Conservation (phyloP, 805 yeast species). For the Wickerhamomyces chaumierensis region DNA sequence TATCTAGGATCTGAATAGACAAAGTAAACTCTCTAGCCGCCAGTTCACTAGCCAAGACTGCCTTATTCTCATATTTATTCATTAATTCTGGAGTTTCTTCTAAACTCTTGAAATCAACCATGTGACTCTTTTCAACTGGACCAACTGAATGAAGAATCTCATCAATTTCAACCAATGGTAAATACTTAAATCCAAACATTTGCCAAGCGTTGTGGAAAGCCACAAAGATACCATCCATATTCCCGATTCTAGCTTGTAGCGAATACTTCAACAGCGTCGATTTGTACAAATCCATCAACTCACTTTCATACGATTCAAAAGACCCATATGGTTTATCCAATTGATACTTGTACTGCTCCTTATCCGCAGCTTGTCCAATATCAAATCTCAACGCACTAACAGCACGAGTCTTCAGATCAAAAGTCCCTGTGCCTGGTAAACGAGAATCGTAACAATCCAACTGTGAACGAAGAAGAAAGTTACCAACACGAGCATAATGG, state of each 20-base stretch:
- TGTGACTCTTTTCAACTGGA: slow-evolving; percentile 2
- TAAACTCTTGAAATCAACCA: slow-evolving; percentile 1
- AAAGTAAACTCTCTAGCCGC: slow-evolving; percentile 62
- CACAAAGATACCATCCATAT: slow-evolving; percentile 92
- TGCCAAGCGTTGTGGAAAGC: slow-evolving; percentile 79
- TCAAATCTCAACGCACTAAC: slow-evolving; percentile 80
- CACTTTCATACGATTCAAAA: slow-evolving; percentile 76
- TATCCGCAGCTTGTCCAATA: slow-evolving; percentile 36
- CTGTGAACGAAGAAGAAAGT: slow-evolving; percentile 79
- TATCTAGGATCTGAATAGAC: slow-evolving; percentile 42
- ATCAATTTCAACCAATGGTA: slow-evolving; percentile 69
- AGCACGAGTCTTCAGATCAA: slow-evolving; percentile 88
- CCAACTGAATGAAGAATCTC: slow-evolving; percentile 41
- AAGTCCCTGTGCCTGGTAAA: slow-evolving; percentile 83
- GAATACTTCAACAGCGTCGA: slow-evolving; percentile 76
- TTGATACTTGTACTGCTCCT: slow-evolving; percentile 37
- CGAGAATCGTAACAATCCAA: slow-evolving; percentile 70
- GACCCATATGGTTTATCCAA: slow-evolving; percentile 50
- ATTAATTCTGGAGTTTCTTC: slow-evolving; percentile 6
- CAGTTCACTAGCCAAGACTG: slow-evolving; percentile 22
- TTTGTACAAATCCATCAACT: slow-evolving; percentile 60
- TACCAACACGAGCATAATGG: slow-evolving; percentile 61
- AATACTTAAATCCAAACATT: slow-evolving; percentile 84
- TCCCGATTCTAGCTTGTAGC: slow-evolving; percentile 87
- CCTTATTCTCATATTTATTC: slow-evolving; percentile 4